Evolutionary conservation across 2,329 filamentous ascomycete genomes (phyloP).

Genomic region (Colletotrichum coccodes): DNA sequence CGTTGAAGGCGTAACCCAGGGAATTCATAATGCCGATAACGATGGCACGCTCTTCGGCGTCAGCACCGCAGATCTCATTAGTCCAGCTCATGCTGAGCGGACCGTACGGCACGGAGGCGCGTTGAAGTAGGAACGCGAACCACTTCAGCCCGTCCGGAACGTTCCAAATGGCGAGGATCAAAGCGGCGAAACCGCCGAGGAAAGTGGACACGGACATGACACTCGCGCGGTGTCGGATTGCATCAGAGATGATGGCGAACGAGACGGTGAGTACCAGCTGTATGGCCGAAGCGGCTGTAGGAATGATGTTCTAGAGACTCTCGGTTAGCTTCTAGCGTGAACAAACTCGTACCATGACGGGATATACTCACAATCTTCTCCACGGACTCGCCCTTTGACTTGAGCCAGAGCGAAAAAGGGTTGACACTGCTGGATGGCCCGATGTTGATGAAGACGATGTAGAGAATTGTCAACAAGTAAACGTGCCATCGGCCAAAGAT

Average conservation of each 20-base stretch:
- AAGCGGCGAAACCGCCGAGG: conserved; percentile 17
- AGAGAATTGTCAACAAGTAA: conserved; percentile 47
- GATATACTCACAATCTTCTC: conserved; percentile 64
- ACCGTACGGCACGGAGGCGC: conserved; percentile 23
- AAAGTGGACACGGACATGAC: conserved; percentile 30
- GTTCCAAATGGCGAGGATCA: conserved; percentile 63
- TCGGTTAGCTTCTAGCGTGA: background rate
- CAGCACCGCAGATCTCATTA: conserved; percentile 28
- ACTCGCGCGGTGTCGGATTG: conserved; percentile 22
- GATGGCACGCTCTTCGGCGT: conserved; percentile 27
- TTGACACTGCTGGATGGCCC: conserved; percentile 50
- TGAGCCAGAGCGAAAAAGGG: conserved; percentile 52
- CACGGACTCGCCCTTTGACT: conserved; percentile 50
- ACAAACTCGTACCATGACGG: background rate
- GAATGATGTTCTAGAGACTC: conserved; percentile 17
- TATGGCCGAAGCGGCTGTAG: conserved; percentile 23
- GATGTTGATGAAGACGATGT: conserved; percentile 59
- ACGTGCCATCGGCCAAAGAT: conserved; percentile 45
- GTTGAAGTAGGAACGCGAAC: conserved; percentile 58
- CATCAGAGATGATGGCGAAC: conserved; percentile 26
- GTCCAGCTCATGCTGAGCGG: conserved; percentile 30
- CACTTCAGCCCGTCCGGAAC: conserved; percentile 64
- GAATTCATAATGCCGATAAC: conserved; percentile 32
- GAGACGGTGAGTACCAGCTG: conserved; percentile 27
- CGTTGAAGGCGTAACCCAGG: conserved; percentile 57